A percentile compares a stretch with the other conserved stretches of the same genome.
Evolutionary conservation across 495 filamentous ascomycete genomes (phyloP).

Genomic region (Aspergillus sparsus): DNA sequence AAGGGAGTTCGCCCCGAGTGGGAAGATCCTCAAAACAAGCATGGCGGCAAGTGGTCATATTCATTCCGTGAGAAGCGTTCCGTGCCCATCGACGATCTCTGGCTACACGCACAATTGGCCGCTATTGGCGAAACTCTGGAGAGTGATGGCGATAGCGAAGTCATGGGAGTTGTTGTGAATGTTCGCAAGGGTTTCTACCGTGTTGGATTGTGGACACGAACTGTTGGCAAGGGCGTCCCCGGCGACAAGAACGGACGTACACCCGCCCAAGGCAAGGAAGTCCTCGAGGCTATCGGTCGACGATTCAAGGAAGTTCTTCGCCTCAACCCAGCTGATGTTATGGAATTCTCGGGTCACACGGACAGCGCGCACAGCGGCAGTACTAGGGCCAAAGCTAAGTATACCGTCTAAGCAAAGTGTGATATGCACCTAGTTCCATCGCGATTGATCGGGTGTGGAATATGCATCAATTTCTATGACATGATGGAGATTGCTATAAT

Average conservation of each 20-base stretch:
- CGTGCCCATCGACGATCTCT: conserved; percentile 90
- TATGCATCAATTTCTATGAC: conserved; percentile 20
- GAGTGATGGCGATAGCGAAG: conserved; percentile 84
- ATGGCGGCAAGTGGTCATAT: conserved; percentile 97
- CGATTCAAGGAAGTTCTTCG: conserved; percentile 90
- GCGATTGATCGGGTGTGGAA: conserved; percentile 22
- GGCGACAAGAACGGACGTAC: conserved; percentile 71
- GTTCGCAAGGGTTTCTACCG: conserved; percentile 98
- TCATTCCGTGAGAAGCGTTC: conserved; percentile 92
- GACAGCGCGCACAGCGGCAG: conserved; percentile 90
- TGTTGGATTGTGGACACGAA: conserved; percentile 90
- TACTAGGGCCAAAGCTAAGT: conserved; percentile 93
- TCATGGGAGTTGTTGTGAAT: conserved; percentile 99
- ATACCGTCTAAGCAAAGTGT: conserved; percentile 61
- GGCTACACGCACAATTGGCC: conserved; percentile 94
- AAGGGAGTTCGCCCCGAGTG: conserved; percentile 94
- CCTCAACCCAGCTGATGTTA: conserved; percentile 67
- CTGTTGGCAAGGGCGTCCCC: conserved; percentile 78
- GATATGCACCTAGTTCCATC: conserved; percentile 15
- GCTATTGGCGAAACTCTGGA: conserved; percentile 98
- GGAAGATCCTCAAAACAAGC: conserved; percentile 98
- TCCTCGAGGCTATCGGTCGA: conserved; percentile 77
- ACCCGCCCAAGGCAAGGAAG: conserved; percentile 76
- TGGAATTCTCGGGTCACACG: conserved; percentile 97
- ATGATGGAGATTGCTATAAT: conserved; percentile 23